These are phyloP conservation scores for Lecanosticta acicola DNA, from an alignment of 2,329 filamentous ascomycete species.

Conservation along the genomic window DNA sequence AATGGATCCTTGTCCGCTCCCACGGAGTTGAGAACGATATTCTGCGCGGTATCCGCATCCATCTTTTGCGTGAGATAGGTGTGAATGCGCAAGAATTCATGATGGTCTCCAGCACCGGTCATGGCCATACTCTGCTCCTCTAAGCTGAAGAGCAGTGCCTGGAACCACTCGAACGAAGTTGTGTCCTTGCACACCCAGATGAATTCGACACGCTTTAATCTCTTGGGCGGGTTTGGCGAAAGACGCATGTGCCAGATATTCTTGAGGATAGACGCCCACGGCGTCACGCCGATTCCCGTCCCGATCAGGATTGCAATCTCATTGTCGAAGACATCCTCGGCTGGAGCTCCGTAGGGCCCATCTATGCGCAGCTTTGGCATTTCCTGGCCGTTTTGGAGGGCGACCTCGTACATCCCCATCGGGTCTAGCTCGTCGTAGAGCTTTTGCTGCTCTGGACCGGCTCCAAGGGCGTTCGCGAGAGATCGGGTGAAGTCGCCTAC, in stretches of 20 bases:
- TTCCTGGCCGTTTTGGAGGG: slow-evolving; percentile 82
- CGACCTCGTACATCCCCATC: slow-evolving; percentile 96
- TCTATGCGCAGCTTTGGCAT: slow-evolving; percentile 90
- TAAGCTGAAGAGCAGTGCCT: slow-evolving; percentile 82
- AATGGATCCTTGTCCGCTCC: slow-evolving; percentile 82
- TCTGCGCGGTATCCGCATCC: slow-evolving; percentile 86
- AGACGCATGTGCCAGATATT: slow-evolving; percentile 97
- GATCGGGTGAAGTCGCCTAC: slow-evolving; percentile 92
- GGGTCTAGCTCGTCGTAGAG: slow-evolving; percentile 87
- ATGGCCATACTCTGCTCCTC: slow-evolving; percentile 75
- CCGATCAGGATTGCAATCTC: slow-evolving; percentile 82
- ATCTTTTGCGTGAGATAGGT: slow-evolving; percentile 94
- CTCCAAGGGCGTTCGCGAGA: slow-evolving; percentile 94
- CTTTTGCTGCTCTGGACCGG: slow-evolving; percentile 78
- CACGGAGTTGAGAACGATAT: slow-evolving; percentile 94
- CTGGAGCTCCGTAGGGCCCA: slow-evolving; percentile 91
- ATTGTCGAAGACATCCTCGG: slow-evolving; percentile 94
- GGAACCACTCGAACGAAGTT: slow-evolving; percentile 97
- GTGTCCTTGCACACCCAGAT: slow-evolving; percentile 99
- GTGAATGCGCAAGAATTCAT: slow-evolving; percentile 93
- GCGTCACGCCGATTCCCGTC: slow-evolving; percentile 81
- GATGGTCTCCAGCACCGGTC: slow-evolving; percentile 49
- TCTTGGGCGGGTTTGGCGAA: slow-evolving; percentile 78
- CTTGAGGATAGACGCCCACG: slow-evolving; percentile 83
- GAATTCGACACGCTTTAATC: slow-evolving; percentile 92